Evolutionary conservation across 2,329 filamentous ascomycete species (phyloP).

Genomic region (Alternaria rosae): DNA sequence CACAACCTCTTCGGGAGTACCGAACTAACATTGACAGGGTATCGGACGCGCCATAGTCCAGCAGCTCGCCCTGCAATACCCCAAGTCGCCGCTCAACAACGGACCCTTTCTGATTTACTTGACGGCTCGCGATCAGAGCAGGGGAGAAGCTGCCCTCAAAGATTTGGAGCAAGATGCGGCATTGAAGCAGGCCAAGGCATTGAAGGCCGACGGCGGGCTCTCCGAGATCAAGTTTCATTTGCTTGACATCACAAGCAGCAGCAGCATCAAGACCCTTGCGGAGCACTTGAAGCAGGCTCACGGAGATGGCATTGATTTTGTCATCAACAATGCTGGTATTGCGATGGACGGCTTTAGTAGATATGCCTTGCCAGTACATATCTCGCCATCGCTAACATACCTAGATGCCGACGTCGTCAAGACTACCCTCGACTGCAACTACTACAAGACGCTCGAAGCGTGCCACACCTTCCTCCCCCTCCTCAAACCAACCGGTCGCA

Average conservation of each 20-base stretch:
- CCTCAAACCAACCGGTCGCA: slow-evolving; percentile 54
- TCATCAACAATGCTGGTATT: slow-evolving; percentile 64
- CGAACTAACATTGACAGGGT: slow-evolving; percentile 35
- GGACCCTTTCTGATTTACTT: slow-evolving; percentile 62
- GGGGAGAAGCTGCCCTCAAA: slow-evolving; percentile 58
- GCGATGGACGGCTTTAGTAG: slow-evolving; percentile 57
- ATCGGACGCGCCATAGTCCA: slow-evolving; percentile 61
- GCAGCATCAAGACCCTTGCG: slow-evolving; percentile 55
- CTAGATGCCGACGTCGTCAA: slow-evolving; percentile 57
- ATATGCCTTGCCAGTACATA: neutral
- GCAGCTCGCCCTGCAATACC: slow-evolving; percentile 62
- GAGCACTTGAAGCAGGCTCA: slow-evolving; percentile 54
- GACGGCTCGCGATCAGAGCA: slow-evolving; percentile 58
- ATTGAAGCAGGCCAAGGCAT: slow-evolving; percentile 56
- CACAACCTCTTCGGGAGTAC: neutral
- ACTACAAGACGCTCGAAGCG: slow-evolving; percentile 60
- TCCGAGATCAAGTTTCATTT: slow-evolving; percentile 58
- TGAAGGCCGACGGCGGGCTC: slow-evolving; percentile 46
- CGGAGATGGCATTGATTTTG: slow-evolving; percentile 59
- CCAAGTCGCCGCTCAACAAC: slow-evolving; percentile 56
- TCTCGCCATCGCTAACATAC: neutral
- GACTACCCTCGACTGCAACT: slow-evolving; percentile 60
- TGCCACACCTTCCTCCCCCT: slow-evolving; percentile 57
- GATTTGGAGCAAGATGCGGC: slow-evolving; percentile 54
- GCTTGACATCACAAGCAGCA: slow-evolving; percentile 58